phyloP scores from a whole-genome alignment of 106 monocot genomes.

The Acorus gramineus region DNA sequence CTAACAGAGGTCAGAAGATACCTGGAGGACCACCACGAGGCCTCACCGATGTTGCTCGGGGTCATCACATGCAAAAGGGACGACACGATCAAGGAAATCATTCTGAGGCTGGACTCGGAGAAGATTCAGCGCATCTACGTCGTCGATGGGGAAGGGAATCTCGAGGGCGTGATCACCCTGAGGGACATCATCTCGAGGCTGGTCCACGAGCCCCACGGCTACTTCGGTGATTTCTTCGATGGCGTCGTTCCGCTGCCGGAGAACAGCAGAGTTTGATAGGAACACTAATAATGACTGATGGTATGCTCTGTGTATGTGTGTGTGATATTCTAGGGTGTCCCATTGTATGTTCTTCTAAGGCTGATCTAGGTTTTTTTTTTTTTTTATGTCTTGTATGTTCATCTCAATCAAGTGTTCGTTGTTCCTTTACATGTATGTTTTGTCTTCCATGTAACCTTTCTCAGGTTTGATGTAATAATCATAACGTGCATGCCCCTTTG shows the following conservation, averaged over 20 bases:
- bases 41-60: conserved; percentile 45
- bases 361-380: too few relatives aligned
- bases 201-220: conserved; percentile 82
- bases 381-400: too few relatives aligned
- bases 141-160: conserved; percentile 38
- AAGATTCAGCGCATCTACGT: conserved; percentile 88
- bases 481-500: too few relatives aligned
- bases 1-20: conserved; percentile 48
- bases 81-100: conserved; percentile 73
- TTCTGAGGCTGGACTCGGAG: conserved; percentile 48
- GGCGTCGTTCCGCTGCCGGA: conserved; percentile 79
- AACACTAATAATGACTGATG: too few relatives aligned
- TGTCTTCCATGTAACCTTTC: too few relatives aligned
- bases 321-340: too few relatives aligned
- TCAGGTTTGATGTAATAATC: too few relatives aligned
- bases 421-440: too few relatives aligned
- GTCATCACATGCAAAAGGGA: conserved; percentile 73
- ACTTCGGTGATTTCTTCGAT: conserved; percentile 96
- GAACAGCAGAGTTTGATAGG: conserved; percentile 60
- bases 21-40: conserved; percentile 48
- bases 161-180: conserved; percentile 83
- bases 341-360: too few relatives aligned
- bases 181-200: conserved; percentile 94
- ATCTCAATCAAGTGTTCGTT: too few relatives aligned
- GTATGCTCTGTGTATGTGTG: too few relatives aligned